A percentile compares a stretch with the other conserved stretches of the same genome.
Conservation (phyloP, 169 alveolate species). For the Plasmodium knowlesi region DNA sequence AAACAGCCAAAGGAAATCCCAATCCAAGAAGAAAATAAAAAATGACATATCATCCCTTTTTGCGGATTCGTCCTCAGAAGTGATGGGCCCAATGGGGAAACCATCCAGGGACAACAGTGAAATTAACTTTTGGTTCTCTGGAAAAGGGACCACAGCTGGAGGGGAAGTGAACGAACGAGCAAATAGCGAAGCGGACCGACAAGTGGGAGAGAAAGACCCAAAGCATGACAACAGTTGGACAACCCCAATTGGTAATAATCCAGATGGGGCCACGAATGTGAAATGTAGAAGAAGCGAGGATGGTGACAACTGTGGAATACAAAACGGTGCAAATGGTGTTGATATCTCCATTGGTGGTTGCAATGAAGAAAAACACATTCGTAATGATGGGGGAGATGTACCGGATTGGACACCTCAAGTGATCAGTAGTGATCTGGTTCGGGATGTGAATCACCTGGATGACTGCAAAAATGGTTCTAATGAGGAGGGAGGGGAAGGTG, state of each 20-base stretch:
- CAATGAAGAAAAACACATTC: background rate
- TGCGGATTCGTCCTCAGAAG: conserved; percentile 1
- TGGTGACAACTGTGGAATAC: background rate
- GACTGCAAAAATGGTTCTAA: background rate
- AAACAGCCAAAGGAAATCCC: background rate
- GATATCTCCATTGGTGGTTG: background rate
- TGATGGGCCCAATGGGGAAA: background rate
- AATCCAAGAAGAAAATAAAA: background rate
- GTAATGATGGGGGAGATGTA: background rate
- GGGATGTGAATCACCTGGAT: background rate
- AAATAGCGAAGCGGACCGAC: background rate
- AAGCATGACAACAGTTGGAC: background rate
- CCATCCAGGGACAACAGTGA: background rate
- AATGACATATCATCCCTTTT: conserved; percentile 43
- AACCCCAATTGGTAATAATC: background rate
- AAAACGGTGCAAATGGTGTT: background rate
- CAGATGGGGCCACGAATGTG: background rate
- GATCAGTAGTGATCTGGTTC: background rate
- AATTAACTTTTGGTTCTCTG: background rate
- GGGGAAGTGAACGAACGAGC: background rate
- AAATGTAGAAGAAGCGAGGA: background rate
- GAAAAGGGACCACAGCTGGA: background rate
- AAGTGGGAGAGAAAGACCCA: background rate
- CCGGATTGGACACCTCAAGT: too few relatives aligned
- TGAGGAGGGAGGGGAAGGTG: background rate